These are phyloP conservation scores for Ceratocystis albifundus DNA, from an alignment of 2,329 filamentous ascomycete species.

Conservation along the genomic window DNA sequence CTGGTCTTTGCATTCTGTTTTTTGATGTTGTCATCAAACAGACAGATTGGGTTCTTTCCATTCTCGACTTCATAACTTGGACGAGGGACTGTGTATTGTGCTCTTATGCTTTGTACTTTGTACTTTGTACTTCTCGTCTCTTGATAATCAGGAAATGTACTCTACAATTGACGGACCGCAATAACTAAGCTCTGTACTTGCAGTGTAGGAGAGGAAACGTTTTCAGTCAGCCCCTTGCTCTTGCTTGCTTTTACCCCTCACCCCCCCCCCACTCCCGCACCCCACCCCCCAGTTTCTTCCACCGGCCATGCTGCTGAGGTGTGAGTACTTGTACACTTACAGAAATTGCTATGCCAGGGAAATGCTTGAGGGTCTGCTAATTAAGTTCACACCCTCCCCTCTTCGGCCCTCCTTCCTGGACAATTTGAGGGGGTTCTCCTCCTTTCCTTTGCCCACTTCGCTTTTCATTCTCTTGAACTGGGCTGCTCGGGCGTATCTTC, in stretches of 20 bases:
- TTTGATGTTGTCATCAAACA: not conserved
- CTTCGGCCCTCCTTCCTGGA: slow-evolving; percentile 1
- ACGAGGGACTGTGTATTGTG: not conserved
- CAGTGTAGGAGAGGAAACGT: not conserved
- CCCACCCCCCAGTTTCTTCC: not conserved
- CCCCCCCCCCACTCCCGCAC: not conserved
- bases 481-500: not conserved
- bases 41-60: not conserved
- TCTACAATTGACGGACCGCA: not conserved
- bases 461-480: not conserved
- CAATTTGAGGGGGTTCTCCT: not conserved
- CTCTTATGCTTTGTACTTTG: not conserved
- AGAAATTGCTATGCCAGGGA: slow-evolving; percentile 8
- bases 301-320: not conserved
- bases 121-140: not conserved
- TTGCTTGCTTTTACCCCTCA: not conserved
- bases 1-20: not conserved
- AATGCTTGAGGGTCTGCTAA: not conserved
- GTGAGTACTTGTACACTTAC: slow-evolving; percentile 4
- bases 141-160: not conserved
- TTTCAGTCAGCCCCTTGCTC: not conserved
- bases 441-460: not conserved
- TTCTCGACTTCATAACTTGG: not conserved
- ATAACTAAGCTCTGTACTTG: not conserved
- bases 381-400: not conserved